These are phyloP conservation scores for Zymoseptoria passerinii DNA, from an alignment of 2,329 filamentous ascomycete genomes.

Conservation along the genomic window DNA sequence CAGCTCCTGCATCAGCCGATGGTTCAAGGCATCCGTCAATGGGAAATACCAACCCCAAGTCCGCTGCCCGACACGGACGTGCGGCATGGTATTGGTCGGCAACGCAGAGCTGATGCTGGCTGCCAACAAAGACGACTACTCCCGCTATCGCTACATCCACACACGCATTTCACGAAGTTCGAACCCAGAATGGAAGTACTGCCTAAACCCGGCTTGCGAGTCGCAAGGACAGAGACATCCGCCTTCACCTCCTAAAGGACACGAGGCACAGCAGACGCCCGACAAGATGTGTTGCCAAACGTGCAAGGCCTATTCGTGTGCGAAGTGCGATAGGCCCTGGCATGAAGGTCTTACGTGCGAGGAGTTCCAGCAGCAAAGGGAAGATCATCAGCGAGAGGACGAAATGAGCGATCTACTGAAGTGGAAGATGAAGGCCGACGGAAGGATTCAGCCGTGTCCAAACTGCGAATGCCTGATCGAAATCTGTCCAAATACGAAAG, in stretches of 20 bases:
- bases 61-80: not conserved
- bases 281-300: constrained; percentile 3
- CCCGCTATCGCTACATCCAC: not conserved
- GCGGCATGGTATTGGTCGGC: not conserved
- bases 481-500: not conserved
- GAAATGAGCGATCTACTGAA: not conserved
- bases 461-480: not conserved
- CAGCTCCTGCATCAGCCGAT: not conserved
- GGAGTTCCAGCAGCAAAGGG: not conserved
- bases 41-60: not conserved
- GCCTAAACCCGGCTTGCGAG: not conserved
- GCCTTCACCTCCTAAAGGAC: not conserved
- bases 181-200: not conserved
- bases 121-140: not conserved
- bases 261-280: not conserved
- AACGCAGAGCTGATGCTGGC: not conserved
- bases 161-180: not conserved
- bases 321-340: constrained; percentile 4
- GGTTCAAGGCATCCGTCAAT: not conserved
- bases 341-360: constrained; percentile 9
- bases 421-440: not conserved
- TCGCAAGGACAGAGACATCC: constrained; percentile 14
- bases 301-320: constrained; percentile 5
- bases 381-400: not conserved
- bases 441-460: not conserved